Evolutionary conservation across 2,329 filamentous ascomycete species (phyloP), one percentile per base, ranked within the genome.

Genomic region (Corinectria fuckeliana): DNA sequence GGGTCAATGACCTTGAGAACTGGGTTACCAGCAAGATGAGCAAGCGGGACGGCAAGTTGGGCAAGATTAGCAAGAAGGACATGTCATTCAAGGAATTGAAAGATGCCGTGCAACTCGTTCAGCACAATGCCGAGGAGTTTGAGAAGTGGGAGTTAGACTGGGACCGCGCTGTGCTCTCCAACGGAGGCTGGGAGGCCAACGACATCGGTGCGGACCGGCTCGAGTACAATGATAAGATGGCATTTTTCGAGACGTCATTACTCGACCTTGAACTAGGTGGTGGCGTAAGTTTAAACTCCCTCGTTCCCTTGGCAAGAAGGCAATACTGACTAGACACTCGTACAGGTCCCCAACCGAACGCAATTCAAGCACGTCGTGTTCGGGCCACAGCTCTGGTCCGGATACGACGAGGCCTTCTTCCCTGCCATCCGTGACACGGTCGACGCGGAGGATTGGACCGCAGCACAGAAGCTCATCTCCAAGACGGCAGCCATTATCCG

Each of bases 311-410:
- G 23, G 21, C 16, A 47, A 13, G 8, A 42, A 47, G 7, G 8
- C 10, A 3, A 32, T 25, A 36, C 56, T 69, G 50, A 71, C 65
- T 56, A n/a, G 50, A 58, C 28, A 13, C 6, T 8, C 3, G 10
- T 21, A 57, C 47, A 93, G 90, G 85, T 96, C 4, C 91, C 91
- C 36, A 92, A 92, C 68, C 88, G 94, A 64, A 91, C 91, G 5
- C 95, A 98, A 77, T 99, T 93, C 82, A 97, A 96, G 76, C 95
- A 97, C 76, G 85, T 96, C 71, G 79, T 99, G 56, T 96, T 93
- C 73, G 94, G 91, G 2, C 95, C 95, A 0, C 86, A 92, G 70
- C 80, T 86, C 3, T 93, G 92, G 89, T 88, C 88, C 7, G 68
- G 67, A 48, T 68, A 74, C 48, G 72, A 75, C 50, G 70, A 69